Evolutionary conservation across 1,139 yeast species (phyloP).

Genomic region (Yamadazyma blattariae): DNA sequence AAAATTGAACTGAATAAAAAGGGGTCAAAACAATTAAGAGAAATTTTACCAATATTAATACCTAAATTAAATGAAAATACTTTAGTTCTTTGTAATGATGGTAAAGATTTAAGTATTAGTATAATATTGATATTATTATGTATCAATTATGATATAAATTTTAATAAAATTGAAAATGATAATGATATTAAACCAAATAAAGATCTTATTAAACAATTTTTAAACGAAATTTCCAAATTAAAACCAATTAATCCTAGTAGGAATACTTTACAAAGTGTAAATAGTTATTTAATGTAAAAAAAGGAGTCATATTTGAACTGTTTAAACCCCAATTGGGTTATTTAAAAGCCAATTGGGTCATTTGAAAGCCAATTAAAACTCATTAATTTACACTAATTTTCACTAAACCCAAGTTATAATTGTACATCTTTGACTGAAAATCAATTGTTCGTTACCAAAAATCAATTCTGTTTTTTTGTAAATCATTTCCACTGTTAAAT

Average conservation of each 20-base stretch:
- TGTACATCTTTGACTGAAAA: too few species aligned
- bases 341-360: too few species aligned
- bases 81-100: slow-evolving; percentile 59
- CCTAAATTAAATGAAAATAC: slow-evolving; percentile 13
- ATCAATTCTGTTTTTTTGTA: too few species aligned
- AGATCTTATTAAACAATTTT: slow-evolving; percentile 53
- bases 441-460: too few species aligned
- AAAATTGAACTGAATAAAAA: slow-evolving; percentile 50
- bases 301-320: too few species aligned
- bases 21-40: slow-evolving; percentile 58
- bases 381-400: too few species aligned
- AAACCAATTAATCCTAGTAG: slow-evolving; percentile 70
- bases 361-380: too few species aligned
- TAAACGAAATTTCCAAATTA: slow-evolving; percentile 45
- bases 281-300: slow-evolving; percentile 38
- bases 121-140: slow-evolving; percentile 53
- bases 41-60: slow-evolving; percentile 36
- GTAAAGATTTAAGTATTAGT: slow-evolving; percentile 65
- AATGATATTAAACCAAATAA: slow-evolving; percentile 35
- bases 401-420: too few species aligned
- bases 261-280: slow-evolving; percentile 67
- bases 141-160: slow-evolving; percentile 38
- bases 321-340: too few species aligned
- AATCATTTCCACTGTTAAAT: too few species aligned
- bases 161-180: slow-evolving; percentile 37